Base-by-base conservation (phyloP, 306 rosid genomes). In the Rosa lucieae region DNA sequence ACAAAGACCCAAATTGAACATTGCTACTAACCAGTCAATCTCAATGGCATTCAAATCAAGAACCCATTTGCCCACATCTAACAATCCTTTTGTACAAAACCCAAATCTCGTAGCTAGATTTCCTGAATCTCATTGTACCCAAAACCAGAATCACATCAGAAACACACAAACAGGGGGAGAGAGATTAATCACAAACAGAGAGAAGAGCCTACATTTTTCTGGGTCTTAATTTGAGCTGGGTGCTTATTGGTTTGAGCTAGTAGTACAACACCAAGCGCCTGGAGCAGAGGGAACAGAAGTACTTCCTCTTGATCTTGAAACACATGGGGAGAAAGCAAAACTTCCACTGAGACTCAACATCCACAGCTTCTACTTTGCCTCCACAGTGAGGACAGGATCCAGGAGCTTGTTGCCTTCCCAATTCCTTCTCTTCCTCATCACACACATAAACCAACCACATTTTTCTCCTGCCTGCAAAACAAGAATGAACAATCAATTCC, bases 381-480 rank as follows among this genome's bases (percentile, higher is more conserved):
- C 87, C 85, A 69, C 99, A 95, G 84, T 82, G 63, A 75, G 99
- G 99, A 51, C 99, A 95, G 0, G 90, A 84, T 18, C 99, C 99
- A 0, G 98, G 92, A 0, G 97, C 99, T 82, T 88, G 80, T 73
- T 93, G 97, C 76, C 86, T 82, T 4, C 92, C 94, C 3, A 95
- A 58, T 76, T 95, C 93, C 87, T 66, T 89, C 89, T 91, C 88
- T 72, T 90, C 86, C 67, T 82, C 98, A 0, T 90, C 90, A 37
- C 93, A 93, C 10, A 93, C 92, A 63, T 78, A 89, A 17, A 85
- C 73, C 52, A 86, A 42, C 90, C 97, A 82, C 98, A 95, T 91
- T 94, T 83, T 89, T 83, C 84, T 63, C 76, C 76, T 62, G 72
- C 49, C 72, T 40, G 49, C 49, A 40, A 67, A 67, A n/a, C 23